Base-by-base conservation (phyloP, 495 filamentous ascomycete genomes). In the Lophiostoma macrostomum region DNA sequence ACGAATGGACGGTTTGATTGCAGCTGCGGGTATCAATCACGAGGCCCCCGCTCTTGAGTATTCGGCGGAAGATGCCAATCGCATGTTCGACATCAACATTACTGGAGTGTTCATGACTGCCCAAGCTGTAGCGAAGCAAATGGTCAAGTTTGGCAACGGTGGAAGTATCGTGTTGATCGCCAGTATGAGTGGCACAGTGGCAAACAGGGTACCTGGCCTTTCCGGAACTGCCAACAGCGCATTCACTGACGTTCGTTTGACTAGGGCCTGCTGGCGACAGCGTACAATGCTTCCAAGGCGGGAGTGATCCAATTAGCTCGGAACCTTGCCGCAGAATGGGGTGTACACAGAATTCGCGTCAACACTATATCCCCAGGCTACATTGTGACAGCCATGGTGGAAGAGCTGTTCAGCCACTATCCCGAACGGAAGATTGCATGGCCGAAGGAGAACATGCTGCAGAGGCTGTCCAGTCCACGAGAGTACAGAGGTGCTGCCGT, bases 291-390 rank as follows among this genome's bases (percentile, higher is more conserved):
- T 0, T 80, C 76, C 23, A 88, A 88, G 59, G 85, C 85, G 0
- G 84, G 83, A 0, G 81, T 88, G 2, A 78, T 86, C 18, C 83
- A 88, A 69, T 65, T 87, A 1, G 73, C 73, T 0, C 74, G 84
- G 5, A 84, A 78, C 31, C 67, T 87, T 30, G 83, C 84, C 1
- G 85, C 85, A 73, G 85, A 87, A 64, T 88, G 83, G 84, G 91
- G 91, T 22, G 67, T 71, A 56, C 79, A 91, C 68, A 85, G 84
- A 44, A 96, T 97, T 68, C 86, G 91, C 3, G 90, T 96, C 54
- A 97, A 97, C 73, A 94, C 90, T 32, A 84, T 96, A 61, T 95
- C 88, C 12, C 91, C 91, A 0, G 91, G 91, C 27, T 97, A 97
- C 67, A 96, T 96, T 58, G 81, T 93, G 44, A 95, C 90, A n/a